phyloP scores from a whole-genome alignment of 2,329 filamentous ascomycete genomes.

The Paraconiothyrium sp. region DNA sequence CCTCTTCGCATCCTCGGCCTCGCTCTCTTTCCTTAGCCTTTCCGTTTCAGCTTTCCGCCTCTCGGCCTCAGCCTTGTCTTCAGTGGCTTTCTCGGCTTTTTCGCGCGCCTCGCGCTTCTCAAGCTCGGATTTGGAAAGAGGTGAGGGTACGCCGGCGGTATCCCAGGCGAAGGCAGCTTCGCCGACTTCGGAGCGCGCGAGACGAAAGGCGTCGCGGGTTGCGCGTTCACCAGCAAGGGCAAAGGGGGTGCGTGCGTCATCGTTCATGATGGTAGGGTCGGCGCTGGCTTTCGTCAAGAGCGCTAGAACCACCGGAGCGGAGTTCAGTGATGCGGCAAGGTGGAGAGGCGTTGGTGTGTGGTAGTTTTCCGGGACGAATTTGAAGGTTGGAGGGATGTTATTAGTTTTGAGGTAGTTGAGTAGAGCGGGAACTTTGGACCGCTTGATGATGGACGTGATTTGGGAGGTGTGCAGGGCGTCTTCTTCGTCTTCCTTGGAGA shows the following conservation, averaged over 20 bases:
- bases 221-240: constrained; percentile 85
- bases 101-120: constrained; percentile 76
- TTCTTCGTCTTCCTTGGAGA: constrained; percentile 86
- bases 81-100: constrained; percentile 71
- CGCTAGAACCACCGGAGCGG: constrained; percentile 77
- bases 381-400: constrained; percentile 74
- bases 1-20: constrained; percentile 59
- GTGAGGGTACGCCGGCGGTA: constrained; percentile 73
- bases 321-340: constrained; percentile 83
- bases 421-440: constrained; percentile 88
- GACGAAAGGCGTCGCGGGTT: constrained; percentile 90
- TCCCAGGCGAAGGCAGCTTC: constrained; percentile 83
- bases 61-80: constrained; percentile 68
- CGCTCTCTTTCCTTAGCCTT: constrained; percentile 68
- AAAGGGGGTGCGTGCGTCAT: constrained; percentile 84
- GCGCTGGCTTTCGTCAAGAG: constrained; percentile 79
- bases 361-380: constrained; percentile 76
- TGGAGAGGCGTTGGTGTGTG: constrained; percentile 88
- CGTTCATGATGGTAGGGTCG: constrained; percentile 70
- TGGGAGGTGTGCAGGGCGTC: constrained; percentile 86
- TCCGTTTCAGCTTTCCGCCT: constrained; percentile 79
- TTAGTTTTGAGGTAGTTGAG: constrained; percentile 86
- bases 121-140: constrained; percentile 75
- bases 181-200: constrained; percentile 83
- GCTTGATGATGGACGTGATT: constrained; percentile 84